Base-by-base conservation (phyloP, 2,329 filamentous ascomycete species). In the Beauveria brongniartii region DNA sequence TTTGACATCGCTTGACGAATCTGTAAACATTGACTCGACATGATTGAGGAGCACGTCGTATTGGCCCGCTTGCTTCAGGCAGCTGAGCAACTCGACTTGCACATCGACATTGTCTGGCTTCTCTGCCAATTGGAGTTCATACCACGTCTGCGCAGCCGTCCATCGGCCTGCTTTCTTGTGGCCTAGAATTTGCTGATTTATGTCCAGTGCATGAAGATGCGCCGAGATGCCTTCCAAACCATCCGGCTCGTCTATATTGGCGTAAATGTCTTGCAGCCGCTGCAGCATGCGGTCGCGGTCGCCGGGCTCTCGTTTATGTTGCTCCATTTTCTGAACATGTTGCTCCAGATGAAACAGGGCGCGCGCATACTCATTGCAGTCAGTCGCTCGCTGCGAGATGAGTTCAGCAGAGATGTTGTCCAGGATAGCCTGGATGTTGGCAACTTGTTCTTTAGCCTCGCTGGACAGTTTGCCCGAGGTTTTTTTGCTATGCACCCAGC, bases 141-240 rank as follows among this genome's bases (percentile, higher is more conserved):
- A 97, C 94, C 95, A 99, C 64, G 91, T 96, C 74, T 97, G 94
- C 26, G 92, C 94, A 56, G 93, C 91, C 18, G 90, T 88, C 92
- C 94, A 99, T 64, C 92, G 82, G 4, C 94, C 94, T 22, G 92
- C 90, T 72, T 96, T 97, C 61, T 90, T 86, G 74, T 99, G 92
- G 67, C 95, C 91, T 60, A 97, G 80, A 37, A 97, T 89, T 71
- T 97, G 92, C 71, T 97, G 93, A 63, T 96, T 90, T 55, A 97
- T 88, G 65, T 95, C 90, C n/a, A 97, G 78, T 12, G 92, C 85
- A 62, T 89, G 88, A 3, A 97, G 78, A 70, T 94, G 89, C 22
- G 91, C 86, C 1, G 93, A 96, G 63, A 99, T 93, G 3, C 94
- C 94, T 70, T 97, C 92, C 40, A 99, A 87, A 1, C 93, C 92